Conservation (phyloP, 2,329 filamentous ascomycete species). For the Neospermospora avenae region DNA sequence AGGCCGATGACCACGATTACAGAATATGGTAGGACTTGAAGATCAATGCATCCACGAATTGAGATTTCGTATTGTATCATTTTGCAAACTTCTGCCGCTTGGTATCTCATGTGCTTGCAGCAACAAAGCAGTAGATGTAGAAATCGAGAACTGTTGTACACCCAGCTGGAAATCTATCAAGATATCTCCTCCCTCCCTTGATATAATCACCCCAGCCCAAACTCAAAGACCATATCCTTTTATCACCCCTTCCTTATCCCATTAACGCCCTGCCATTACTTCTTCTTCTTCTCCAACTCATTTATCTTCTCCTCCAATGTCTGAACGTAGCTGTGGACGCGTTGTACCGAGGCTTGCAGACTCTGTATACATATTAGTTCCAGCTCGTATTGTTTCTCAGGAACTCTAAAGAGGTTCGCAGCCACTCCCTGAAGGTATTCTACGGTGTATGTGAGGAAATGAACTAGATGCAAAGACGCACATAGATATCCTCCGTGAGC, state of each 20-base stretch:
- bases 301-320: conserved; percentile 78
- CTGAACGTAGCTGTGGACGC: conserved; percentile 79
- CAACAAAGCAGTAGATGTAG: conserved; percentile 17
- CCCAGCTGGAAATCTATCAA: conserved; percentile 8
- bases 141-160: conserved; percentile 25
- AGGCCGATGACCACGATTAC: neutral
- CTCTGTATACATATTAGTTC: conserved; percentile 50
- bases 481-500: conserved; percentile 92
- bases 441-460: conserved; percentile 6
- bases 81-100: conserved; percentile 11
- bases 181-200: neutral
- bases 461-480: conserved; percentile 51
- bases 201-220: neutral
- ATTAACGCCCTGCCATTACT: conserved; percentile 24
- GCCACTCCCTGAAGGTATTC: conserved; percentile 10
- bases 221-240: conserved; percentile 1
- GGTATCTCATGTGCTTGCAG: conserved; percentile 21
- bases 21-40: neutral
- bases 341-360: conserved; percentile 81
- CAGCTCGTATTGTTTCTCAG: neutral
- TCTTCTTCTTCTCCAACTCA: conserved; percentile 66
- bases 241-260: conserved; percentile 5
- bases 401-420: conserved; percentile 5
- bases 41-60: neutral
- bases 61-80: conserved; percentile 11